Percentiles rank a stretch among this genome's conserved stretches.
Conservation (phyloP, 2,329 filamentous ascomycete genomes). For the Zymoseptoria ardabiliae region DNA sequence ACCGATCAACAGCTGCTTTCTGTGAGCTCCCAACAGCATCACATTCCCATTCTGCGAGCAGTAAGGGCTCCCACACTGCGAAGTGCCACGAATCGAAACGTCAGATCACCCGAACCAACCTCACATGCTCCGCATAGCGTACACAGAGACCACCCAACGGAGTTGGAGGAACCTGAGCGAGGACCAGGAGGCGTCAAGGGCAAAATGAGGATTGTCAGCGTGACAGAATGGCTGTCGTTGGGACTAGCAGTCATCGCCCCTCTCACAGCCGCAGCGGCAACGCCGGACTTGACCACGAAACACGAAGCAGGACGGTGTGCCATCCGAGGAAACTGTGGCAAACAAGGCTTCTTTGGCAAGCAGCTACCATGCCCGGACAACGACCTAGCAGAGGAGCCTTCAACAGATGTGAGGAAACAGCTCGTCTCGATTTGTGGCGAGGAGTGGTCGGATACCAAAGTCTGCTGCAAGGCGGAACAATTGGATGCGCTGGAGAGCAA, state of each 20-base stretch:
- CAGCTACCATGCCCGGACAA: slow-evolving; percentile 92
- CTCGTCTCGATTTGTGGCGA: slow-evolving; percentile 78
- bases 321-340: slow-evolving; percentile 84
- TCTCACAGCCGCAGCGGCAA: slow-evolving; percentile 1
- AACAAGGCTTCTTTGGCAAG: slow-evolving; percentile 81
- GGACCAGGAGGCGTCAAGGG: not conserved
- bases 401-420: slow-evolving; percentile 63
- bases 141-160: not conserved
- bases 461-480: slow-evolving; percentile 81
- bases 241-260: not conserved
- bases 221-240: not conserved
- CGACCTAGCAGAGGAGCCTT: slow-evolving; percentile 66
- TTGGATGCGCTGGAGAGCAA: slow-evolving; percentile 75
- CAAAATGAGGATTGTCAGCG: slow-evolving; percentile 2
- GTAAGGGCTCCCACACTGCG: not conserved
- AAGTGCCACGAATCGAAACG: not conserved
- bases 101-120: not conserved
- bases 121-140: not conserved
- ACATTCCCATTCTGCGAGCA: not conserved
- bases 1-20: not conserved
- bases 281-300: slow-evolving; percentile 19
- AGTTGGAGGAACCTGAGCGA: not conserved
- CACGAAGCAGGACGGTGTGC: slow-evolving; percentile 87
- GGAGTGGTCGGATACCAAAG: slow-evolving; percentile 74
- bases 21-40: not conserved